Evolutionary conservation across 2,329 filamentous ascomycete genomes (phyloP), one percentile per base, ranked within the genome.

Genomic region (Phyllosticta ampelicida): DNA sequence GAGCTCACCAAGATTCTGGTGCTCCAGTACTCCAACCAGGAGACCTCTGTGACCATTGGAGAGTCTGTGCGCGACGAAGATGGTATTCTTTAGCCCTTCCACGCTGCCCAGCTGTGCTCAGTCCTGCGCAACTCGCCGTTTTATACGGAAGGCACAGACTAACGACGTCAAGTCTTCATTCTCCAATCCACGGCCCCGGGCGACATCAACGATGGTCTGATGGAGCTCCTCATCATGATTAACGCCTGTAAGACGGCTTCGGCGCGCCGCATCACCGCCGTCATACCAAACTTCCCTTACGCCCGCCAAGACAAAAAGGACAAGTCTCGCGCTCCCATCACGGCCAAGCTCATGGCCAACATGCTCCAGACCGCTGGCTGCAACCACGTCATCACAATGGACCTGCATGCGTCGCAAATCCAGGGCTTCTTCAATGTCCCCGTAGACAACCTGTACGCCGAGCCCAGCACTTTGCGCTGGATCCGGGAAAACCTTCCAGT

Each of bases 171-270:
- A 84, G 91, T 96, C 70, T 97, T 96, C 77, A 95, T 97, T 67
- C 80, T 97, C 61, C 92, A 97, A 75, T 96, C 92, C 21, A 96
- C 94, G 53, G 86, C 89, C 48, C 92, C 92, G 1, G 91, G 92
- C 71, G 91, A 96, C 71, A 95, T 97, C 77, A 99, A 99, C 75
- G 92, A 97, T 72, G 90, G 90, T 54, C 82, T 99, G 61, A 97
- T 99, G 92, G 92, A 99, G 75, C 83, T 97, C 44, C 82, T 97
- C 64, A 96, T 97, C 75, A 96, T 96, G 86, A 95, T 96, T 74
- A 95, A 95, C 70, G 92, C 92, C 63, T 96, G 92, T 80, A 86
- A 89, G 72, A 89, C 86, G 21, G 86, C 86, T 49, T 88, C 85
- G 36, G 92, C 92, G 11, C 85, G 91, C 63, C 88, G 92, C 63